Conservation (phyloP, 108 stramenopile species). For the Asterionellopsis glacialis region DNA sequence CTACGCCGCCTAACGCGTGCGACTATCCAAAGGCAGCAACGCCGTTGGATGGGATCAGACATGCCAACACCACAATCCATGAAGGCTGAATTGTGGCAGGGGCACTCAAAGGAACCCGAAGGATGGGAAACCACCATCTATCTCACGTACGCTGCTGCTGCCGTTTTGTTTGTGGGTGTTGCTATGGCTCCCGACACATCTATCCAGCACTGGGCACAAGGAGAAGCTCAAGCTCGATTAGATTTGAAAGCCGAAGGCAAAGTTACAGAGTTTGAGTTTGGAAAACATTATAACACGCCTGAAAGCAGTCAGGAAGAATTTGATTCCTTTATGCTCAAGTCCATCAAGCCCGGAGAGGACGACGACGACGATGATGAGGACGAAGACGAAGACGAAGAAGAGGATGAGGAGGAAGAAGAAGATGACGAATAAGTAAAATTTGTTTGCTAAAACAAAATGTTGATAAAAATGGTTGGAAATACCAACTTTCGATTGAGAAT, state of each 20-base stretch:
- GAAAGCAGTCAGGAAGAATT: constrained; percentile 28
- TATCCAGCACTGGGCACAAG: constrained; percentile 52
- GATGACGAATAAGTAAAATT: constrained; percentile 1
- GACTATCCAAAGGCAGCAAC: background rate
- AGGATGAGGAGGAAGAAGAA: constrained; percentile 17
- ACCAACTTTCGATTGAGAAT: too few species aligned
- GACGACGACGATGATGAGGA: constrained; percentile 40
- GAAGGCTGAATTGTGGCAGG: constrained; percentile 47
- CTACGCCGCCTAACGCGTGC: too few species aligned
- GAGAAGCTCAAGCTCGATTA: constrained; percentile 51
- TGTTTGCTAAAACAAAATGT: too few species aligned
- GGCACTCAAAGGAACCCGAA: constrained; percentile 41
- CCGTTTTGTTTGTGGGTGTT: constrained; percentile 21
- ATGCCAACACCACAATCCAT: constrained; percentile 48
- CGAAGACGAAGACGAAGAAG: constrained; percentile 32
- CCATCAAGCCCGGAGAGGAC: constrained; percentile 42
- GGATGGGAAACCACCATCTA: constrained; percentile 61
- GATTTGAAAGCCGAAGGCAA: constrained; percentile 32
- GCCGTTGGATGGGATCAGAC: constrained; percentile 16
- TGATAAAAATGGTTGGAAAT: too few species aligned
- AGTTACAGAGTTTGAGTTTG: constrained; percentile 45
- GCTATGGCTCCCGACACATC: constrained; percentile 47
- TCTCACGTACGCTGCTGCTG: constrained; percentile 27
- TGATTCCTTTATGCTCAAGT: constrained; percentile 30
- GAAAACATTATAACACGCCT: constrained; percentile 40